These are phyloP conservation scores for Pythium apleroticum DNA, from an alignment of 352 stramenopile species.

Conservation along the genomic window DNA sequence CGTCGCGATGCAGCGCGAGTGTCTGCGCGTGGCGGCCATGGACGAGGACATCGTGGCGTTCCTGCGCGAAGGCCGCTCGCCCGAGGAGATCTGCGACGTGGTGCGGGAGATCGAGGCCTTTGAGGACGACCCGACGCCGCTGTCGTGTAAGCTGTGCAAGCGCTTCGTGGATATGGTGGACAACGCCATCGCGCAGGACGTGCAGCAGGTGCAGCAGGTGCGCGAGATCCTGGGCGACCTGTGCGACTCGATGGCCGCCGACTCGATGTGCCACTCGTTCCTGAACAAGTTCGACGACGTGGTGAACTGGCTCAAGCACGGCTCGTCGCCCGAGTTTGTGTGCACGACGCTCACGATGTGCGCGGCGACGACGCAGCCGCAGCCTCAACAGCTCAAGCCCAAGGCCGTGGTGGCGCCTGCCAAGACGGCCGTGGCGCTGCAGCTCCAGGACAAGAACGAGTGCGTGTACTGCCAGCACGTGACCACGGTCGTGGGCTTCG, in stretches of 20 bases:
- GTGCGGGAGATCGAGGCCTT: constrained; percentile 14
- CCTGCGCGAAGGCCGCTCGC: constrained; percentile 36
- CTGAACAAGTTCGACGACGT: constrained; percentile 75
- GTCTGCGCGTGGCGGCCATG: constrained; percentile 40
- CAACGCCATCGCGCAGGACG: constrained; percentile 51
- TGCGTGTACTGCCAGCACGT: constrained; percentile 57
- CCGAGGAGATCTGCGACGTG: constrained; percentile 55
- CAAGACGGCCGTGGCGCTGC: not conserved
- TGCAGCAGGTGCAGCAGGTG: constrained; percentile 64
- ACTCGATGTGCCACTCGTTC: constrained; percentile 82
- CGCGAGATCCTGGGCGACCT: constrained; percentile 75
- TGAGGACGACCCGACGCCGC: constrained; percentile 30
- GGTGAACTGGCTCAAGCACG: constrained; percentile 74
- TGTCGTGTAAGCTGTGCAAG: constrained; percentile 76
- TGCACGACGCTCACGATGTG: constrained; percentile 70
- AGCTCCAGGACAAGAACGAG: constrained; percentile 21
- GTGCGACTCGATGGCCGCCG: constrained; percentile 61
- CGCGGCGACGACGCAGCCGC: constrained; percentile 7
- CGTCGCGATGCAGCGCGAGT: constrained; percentile 38
- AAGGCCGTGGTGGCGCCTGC: constrained; percentile 11
- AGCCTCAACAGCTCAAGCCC: constrained; percentile 2
- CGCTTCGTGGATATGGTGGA: constrained; percentile 76
- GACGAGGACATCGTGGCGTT: constrained; percentile 46
- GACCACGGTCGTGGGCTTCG: constrained; percentile 40
- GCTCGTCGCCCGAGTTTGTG: constrained; percentile 58